A percentile compares a stretch with the other conserved stretches of the same genome.
phyloP scores from a whole-genome alignment of 257 asterid species.

The Hygrophila difformis region DNA sequence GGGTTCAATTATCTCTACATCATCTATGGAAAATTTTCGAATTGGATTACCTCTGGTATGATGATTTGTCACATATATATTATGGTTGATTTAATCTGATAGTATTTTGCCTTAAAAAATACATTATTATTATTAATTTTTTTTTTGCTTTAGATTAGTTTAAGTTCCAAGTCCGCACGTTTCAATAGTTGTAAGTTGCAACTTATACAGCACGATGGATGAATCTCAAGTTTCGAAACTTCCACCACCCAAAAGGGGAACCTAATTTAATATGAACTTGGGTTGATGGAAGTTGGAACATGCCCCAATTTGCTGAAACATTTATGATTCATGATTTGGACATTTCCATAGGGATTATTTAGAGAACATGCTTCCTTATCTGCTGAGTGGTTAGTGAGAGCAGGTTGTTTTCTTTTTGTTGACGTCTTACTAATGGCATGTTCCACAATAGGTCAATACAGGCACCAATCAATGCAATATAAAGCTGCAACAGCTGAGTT shows the following conservation, averaged over 20 bases:
- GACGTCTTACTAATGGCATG: not conserved
- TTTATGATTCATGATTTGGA: not conserved
- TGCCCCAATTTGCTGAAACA: not conserved
- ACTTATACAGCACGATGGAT: too few species aligned
- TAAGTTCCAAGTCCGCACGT: too few species aligned
- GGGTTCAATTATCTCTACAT: constrained; percentile 2
- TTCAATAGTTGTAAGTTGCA: not conserved
- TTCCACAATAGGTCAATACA: constrained; percentile 42
- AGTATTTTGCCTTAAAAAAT: too few species aligned
- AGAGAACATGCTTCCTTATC: not conserved
- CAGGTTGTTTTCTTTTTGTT: not conserved
- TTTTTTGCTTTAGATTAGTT: too few species aligned
- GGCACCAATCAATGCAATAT: constrained; percentile 39
- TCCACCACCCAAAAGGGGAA: too few species aligned
- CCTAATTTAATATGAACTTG: not conserved
- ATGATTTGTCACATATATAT: too few species aligned
- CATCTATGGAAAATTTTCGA: not conserved
- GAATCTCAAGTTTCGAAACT: too few species aligned
- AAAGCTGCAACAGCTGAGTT: constrained; percentile 42
- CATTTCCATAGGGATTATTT: not conserved
- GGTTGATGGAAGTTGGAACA: not conserved
- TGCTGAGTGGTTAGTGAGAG: constrained; percentile 1
- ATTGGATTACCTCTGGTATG: too few species aligned
- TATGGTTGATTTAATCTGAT: too few species aligned
- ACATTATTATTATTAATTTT: too few species aligned